phyloP scores from a whole-genome alignment of 1,284 basidiomycete genomes.

The Erythrobasidium hasegawianum region DNA sequence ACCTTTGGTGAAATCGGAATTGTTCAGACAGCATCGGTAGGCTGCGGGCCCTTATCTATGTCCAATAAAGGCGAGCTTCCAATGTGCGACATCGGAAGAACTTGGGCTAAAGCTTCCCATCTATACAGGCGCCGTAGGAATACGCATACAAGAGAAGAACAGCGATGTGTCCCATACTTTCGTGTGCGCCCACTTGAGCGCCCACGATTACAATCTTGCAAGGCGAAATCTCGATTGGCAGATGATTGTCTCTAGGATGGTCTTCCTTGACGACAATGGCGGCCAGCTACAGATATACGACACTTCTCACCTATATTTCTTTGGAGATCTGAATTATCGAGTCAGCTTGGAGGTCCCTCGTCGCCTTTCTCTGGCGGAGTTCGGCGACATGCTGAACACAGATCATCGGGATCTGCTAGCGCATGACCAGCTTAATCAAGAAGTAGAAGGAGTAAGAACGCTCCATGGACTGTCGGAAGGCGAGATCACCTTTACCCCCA shows the following conservation, averaged over 20 bases:
- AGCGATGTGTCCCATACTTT: constrained; percentile 60
- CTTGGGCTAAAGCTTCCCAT: constrained; percentile 19
- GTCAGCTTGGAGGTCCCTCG: constrained; percentile 59
- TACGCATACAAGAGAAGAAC: constrained; percentile 4
- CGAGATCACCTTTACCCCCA: constrained; percentile 77
- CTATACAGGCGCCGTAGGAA: constrained; percentile 44
- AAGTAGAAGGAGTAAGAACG: constrained; percentile 61
- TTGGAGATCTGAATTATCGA: constrained; percentile 88
- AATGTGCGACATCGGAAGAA: constrained; percentile 40
- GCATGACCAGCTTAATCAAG: constrained; percentile 69
- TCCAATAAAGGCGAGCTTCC: constrained; percentile 24
- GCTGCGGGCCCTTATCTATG: constrained; percentile 62
- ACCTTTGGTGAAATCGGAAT: constrained; percentile 61
- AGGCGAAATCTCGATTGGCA: constrained; percentile 75
- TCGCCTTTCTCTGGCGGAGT: constrained; percentile 49
- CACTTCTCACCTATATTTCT: constrained; percentile 69
- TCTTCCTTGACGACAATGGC: constrained; percentile 59
- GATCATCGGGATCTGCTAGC: constrained; percentile 57
- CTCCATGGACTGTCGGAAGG: constrained; percentile 74
- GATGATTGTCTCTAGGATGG: constrained; percentile 69
- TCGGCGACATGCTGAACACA: constrained; percentile 38
- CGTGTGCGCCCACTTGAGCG: constrained; percentile 82
- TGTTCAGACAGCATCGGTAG: constrained; percentile 70
- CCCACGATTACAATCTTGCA: constrained; percentile 69
- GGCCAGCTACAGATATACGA: constrained; percentile 64